phyloP scores from a whole-genome alignment of 768 basidiomycete genomes.

The Kwoniella mangroviensis region DNA sequence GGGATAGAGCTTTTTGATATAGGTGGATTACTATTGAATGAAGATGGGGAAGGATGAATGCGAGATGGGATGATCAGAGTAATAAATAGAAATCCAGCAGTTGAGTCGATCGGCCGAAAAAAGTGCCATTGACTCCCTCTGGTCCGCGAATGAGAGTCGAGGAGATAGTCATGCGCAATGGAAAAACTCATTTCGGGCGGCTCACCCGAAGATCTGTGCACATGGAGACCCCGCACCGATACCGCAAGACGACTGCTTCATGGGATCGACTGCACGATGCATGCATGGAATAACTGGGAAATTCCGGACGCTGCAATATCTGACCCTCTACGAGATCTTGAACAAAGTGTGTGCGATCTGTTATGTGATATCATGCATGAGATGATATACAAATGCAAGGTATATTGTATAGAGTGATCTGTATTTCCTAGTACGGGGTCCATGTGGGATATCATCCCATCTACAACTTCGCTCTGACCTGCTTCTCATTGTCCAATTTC shows the following conservation, averaged over 20 bases:
- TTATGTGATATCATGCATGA: not conserved
- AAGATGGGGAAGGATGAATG: conserved; percentile 1
- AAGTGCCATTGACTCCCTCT: too few relatives aligned
- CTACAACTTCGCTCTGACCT: conserved; percentile 27
- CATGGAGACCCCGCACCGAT: not conserved
- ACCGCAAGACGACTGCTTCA: not conserved
- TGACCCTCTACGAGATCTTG: not conserved
- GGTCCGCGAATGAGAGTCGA: conserved; percentile 5
- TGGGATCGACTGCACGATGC: not conserved
- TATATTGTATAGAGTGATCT: not conserved
- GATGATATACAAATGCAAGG: not conserved
- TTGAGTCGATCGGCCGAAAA: conserved; percentile 16
- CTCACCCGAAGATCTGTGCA: not conserved
- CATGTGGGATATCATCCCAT: not conserved
- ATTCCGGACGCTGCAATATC: not conserved
- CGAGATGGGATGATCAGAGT: not conserved
- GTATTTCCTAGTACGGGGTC: not conserved
- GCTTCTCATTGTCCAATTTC: conserved; percentile 3
- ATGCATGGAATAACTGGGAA: not conserved
- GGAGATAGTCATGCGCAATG: not conserved
- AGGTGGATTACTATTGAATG: conserved; percentile 13
- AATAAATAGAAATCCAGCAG: conserved; percentile 1
- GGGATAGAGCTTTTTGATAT: conserved; percentile 11
- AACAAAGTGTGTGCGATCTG: not conserved
- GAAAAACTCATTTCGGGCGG: not conserved